These are phyloP conservation scores for Termitomyces sp. DNA, from an alignment of 768 basidiomycete species.

Conservation along the genomic window DNA sequence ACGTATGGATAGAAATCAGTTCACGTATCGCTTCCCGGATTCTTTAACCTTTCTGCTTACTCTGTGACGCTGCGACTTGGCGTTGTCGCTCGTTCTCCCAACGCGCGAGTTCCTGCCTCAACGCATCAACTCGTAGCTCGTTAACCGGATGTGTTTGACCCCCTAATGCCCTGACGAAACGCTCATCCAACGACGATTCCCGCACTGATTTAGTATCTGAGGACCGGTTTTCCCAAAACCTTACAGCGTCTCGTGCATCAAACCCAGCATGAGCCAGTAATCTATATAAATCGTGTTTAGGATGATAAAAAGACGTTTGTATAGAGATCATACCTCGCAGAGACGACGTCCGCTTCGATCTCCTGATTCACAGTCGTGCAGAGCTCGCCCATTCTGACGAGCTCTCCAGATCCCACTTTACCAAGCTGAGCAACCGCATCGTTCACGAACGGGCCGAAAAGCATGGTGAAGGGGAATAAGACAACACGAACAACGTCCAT, in stretches of 20 bases:
- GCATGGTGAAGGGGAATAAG: conserved; percentile 84
- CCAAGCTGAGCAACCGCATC: conserved; percentile 85
- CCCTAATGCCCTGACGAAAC: conserved; percentile 39
- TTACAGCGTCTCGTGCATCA: conserved; percentile 76
- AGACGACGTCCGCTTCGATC: conserved; percentile 89
- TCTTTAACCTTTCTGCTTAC: not conserved
- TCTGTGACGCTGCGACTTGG: conserved; percentile 17
- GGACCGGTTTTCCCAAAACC: conserved; percentile 73
- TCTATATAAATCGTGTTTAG: conserved; percentile 29
- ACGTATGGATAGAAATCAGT: not conserved
- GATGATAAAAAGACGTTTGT: not conserved
- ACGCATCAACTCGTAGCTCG: conserved; percentile 51
- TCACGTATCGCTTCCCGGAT: not conserved
- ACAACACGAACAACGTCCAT: conserved; percentile 74
- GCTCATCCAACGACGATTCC: conserved; percentile 10
- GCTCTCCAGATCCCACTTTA: conserved; percentile 70
- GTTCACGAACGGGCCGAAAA: conserved; percentile 93
- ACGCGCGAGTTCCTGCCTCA: conserved; percentile 61
- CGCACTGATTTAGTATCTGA: conserved; percentile 30
- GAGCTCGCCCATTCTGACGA: conserved; percentile 63
- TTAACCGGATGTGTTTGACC: conserved; percentile 66
- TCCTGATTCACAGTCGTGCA: conserved; percentile 84
- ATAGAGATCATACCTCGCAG: conserved; percentile 55
- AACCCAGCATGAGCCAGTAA: conserved; percentile 91
- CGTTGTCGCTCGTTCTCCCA: conserved; percentile 57